Conservation (phyloP, 768 basidiomycete species). For the Austroboletus eburneus region DNA sequence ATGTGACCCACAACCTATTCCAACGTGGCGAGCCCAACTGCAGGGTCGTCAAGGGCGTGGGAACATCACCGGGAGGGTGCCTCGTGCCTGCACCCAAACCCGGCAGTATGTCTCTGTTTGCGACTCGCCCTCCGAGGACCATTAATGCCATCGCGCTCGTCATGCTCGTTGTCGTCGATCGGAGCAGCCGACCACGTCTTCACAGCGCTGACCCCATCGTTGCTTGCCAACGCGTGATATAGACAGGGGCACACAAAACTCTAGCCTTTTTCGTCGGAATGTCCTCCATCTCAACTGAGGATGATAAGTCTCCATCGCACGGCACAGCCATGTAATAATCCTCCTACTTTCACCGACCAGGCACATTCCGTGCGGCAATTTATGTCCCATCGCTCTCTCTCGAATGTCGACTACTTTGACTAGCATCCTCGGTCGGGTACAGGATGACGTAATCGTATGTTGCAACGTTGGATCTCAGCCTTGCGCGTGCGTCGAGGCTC, state of each 20-base stretch:
- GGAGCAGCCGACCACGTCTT: no score
- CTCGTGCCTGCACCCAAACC: conserved; percentile 29
- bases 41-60: conserved; percentile 29
- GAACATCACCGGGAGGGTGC: conserved; percentile 21
- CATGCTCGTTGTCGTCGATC: conserved; percentile 18
- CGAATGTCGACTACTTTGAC: no score
- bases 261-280: conserved; percentile 9
- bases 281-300: conserved; percentile 8
- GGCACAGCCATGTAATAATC: no score
- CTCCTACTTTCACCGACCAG: no score
- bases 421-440: no score
- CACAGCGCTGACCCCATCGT: no score
- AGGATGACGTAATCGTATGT: conserved; percentile 11
- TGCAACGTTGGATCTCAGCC: not conserved
- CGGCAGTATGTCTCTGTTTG: conserved; percentile 1
- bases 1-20: not conserved
- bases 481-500: conserved; percentile 9
- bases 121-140: conserved; percentile 28
- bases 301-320: conserved; percentile 4
- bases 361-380: not conserved
- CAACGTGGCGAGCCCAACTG: conserved; percentile 2
- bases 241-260: conserved; percentile 2
- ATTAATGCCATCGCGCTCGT: no score
- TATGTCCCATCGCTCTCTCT: conserved; percentile 1
- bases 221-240: conserved; percentile 4